Evolutionary conservation across 2,329 filamentous ascomycete species (phyloP), one percentile per base, ranked within the genome.

Genomic region (Colletotrichum shisoi): DNA sequence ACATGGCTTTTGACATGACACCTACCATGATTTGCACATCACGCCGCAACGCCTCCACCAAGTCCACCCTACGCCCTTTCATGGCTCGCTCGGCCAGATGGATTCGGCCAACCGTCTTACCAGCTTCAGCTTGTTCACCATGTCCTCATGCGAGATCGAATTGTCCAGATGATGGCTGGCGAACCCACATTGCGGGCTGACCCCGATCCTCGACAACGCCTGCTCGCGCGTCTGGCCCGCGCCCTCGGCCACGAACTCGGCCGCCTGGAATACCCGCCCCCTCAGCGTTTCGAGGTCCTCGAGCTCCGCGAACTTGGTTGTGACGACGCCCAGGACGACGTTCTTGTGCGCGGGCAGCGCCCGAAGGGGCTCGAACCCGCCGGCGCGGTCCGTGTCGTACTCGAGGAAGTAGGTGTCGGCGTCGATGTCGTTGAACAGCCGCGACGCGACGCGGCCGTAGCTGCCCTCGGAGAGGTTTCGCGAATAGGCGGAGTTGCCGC

Each of bases 151-250:
- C 2, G 64, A 64, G 0, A 69, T 46, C 46, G 67, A 64, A 40
- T 69, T 69, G 39, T 60, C 67, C 19, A 69, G 31, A 44, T 69
- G 67, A 15, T 68, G 67, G 71, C 87, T 91, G 3, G 90, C 90
- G 75, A 90, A 90, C 0, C 88, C 88, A 74, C 88, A 90, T 79
- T 91, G 89, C 3, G 89, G 89, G 74, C 87, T 90, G 34, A 91
- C 86, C 51, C 88, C 87, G 31, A 92, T 80, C 70, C 87, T 84
- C 73, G 87, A 80, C 60, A 92, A 78, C 1, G 87, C 89, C 73
- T 91, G 83, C 72, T 89, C 83, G n/a, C 84, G 80, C 7, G 80
- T 84, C 73, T 88, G 82, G 2, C 84, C 85, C 52, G 85, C 86
- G 0, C 89, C 90, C 71, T 87, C 79, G 0, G 89, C 88, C 60